Conservation (phyloP, 1,284 basidiomycete genomes). For the Moesziomyces globuligerus region DNA sequence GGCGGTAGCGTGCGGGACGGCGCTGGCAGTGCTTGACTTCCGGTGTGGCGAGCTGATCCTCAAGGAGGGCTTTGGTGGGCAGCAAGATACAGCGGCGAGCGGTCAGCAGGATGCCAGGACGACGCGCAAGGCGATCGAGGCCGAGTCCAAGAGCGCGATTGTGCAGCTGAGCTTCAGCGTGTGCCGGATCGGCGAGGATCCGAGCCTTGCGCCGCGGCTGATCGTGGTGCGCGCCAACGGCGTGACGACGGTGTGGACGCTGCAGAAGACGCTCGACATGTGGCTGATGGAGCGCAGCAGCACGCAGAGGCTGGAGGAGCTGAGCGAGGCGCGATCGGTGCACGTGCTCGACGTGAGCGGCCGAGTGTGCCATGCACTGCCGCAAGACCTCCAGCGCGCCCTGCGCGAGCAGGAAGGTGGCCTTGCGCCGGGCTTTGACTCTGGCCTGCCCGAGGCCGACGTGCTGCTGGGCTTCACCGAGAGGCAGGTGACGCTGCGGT, state of each 20-base stretch:
- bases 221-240: constrained; percentile 54
- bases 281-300: constrained; percentile 54
- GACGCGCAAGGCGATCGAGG: constrained; percentile 44
- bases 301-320: constrained; percentile 43
- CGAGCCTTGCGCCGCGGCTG: constrained; percentile 54
- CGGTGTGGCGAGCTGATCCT: constrained; percentile 57
- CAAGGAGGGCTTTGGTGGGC: constrained; percentile 56
- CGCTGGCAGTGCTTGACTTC: constrained; percentile 60
- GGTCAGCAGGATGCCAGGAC: constrained; percentile 19
- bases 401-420: constrained; percentile 48
- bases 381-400: constrained; percentile 47
- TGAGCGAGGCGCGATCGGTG: constrained; percentile 18
- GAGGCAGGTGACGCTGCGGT: constrained; percentile 25
- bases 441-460: constrained; percentile 18
- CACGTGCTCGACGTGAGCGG: constrained; percentile 53
- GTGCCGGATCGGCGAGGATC: constrained; percentile 49
- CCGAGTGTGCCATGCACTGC: constrained; percentile 30
- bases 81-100: constrained; percentile 10
- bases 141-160: constrained; percentile 53
- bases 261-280: constrained; percentile 49
- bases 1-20: constrained; percentile 54
- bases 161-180: constrained; percentile 50
- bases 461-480: constrained; percentile 41
- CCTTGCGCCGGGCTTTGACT: neutral
- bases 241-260: constrained; percentile 56